Base-by-base conservation (phyloP, 805 yeast species). In the Cyberlindnera japonica region DNA sequence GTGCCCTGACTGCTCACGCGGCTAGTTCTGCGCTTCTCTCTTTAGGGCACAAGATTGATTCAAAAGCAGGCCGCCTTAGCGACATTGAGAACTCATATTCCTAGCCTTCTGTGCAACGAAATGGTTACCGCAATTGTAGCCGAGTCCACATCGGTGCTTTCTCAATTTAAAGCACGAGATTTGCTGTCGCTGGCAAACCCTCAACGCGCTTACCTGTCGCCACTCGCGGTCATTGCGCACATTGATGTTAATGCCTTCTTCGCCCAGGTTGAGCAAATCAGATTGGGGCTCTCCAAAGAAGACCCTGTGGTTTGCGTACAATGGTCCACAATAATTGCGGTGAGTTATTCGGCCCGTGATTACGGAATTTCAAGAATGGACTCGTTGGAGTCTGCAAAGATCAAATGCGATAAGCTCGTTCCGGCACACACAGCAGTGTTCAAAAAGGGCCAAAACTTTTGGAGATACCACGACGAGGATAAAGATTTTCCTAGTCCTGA, bases 221-320 rank as follows among this genome's bases (percentile, higher is more conserved):
- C 91, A 2, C 65, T 91, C 10, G 71, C 96, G 0, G 83, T 84
- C 18, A 75, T 93, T 27, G 89, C 83, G 7, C 95, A 89, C 53
- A 74, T 93, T 18, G 99, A 93, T 63, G 75, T 88, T 53, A 95
- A 93, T 64, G 97, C 98, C 11, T 93, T 90, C 61, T 93, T 85
- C 62, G 96, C 99, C 0, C 99, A 93, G 57, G 93, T 83, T 22
- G 97, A 93, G 54, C 91, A 83, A 50, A 67, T 86, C 6, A 64
- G 96, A 30, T 69, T 87, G 14, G 82, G 82, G 0, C 63, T 83
- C 13, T 62, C 79, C 2, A 67, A 65, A 2, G 76, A 79, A 3
- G 90, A 80, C 46, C 97, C 99, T 0, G 83, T 93, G 2, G 97
- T 89, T 0, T 90, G 97, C 59, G 87, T 88, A 5, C 99, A 93